These are phyloP conservation scores for Beta vulgaris DNA, from an alignment of 148 eudicot genomes.

Conservation along the genomic window DNA sequence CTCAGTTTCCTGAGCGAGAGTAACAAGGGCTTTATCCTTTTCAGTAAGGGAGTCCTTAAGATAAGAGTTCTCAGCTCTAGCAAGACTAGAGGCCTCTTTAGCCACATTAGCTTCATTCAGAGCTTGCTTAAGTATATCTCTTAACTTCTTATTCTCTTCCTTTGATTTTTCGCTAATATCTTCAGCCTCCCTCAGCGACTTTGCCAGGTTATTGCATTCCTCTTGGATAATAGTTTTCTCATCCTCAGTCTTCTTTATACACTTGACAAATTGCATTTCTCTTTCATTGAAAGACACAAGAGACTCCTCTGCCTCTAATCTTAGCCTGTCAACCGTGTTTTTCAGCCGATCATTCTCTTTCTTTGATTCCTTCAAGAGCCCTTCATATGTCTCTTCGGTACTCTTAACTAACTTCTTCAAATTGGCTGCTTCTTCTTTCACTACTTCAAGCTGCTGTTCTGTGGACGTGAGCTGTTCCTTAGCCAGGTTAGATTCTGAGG, in stretches of 20 bases:
- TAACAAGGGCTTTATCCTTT: constrained; percentile 59
- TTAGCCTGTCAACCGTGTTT: constrained; percentile 54
- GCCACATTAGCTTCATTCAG: constrained; percentile 77
- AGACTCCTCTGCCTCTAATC: constrained; percentile 74
- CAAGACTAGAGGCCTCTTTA: constrained; percentile 75
- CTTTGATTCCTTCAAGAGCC: constrained; percentile 39
- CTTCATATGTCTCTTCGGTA: constrained; percentile 42
- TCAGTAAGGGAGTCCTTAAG: constrained; percentile 55
- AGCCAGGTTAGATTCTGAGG: constrained; percentile 48
- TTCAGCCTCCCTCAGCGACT: constrained; percentile 37
- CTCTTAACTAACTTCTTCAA: constrained; percentile 34
- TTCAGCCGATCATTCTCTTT: constrained; percentile 49
- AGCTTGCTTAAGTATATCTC: constrained; percentile 83
- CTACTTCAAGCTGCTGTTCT: constrained; percentile 40
- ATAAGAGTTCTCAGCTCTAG: constrained; percentile 56
- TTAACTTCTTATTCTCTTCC: constrained; percentile 63
- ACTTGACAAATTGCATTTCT: constrained; percentile 70
- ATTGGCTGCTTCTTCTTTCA: constrained; percentile 42
- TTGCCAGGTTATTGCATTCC: constrained; percentile 35
- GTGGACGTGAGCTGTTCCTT: constrained; percentile 48
- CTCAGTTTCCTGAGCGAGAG: constrained; percentile 62
- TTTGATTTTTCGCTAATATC: constrained; percentile 31
- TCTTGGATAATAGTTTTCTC: constrained; percentile 38
- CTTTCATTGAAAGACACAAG: constrained; percentile 66
- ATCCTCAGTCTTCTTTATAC: constrained; percentile 70